phyloP scores from a whole-genome alignment of 371 early-diverging fungal genomes.

The Mortierella sp. region DNA sequence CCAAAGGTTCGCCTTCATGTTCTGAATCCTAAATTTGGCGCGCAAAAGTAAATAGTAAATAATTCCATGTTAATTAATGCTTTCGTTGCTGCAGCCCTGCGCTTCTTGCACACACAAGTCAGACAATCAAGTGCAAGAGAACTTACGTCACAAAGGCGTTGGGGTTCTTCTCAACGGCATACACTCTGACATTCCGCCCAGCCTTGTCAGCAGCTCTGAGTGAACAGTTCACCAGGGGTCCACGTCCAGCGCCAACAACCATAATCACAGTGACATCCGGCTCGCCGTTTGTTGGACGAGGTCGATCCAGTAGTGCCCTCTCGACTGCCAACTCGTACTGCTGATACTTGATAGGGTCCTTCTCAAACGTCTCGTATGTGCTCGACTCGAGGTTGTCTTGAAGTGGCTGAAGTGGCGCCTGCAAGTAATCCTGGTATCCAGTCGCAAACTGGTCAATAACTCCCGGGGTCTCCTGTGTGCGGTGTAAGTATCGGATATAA shows the following conservation, averaged over 20 bases:
- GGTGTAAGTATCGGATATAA: slow-evolving; percentile 78
- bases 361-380: slow-evolving; percentile 95
- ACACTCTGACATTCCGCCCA: slow-evolving; percentile 73
- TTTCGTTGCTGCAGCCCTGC: no score
- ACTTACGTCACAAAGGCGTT: slow-evolving; percentile 91
- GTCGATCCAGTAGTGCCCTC: slow-evolving; percentile 41
- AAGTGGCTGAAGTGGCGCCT: slow-evolving; percentile 91
- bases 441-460: slow-evolving; percentile 80
- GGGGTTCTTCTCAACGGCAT: slow-evolving; percentile 96
- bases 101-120: no score
- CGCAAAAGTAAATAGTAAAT: not conserved
- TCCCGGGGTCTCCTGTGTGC: slow-evolving; percentile 71
- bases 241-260: slow-evolving; percentile 88
- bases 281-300: slow-evolving; percentile 23
- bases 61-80: not conserved
- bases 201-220: slow-evolving; percentile 82
- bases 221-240: slow-evolving; percentile 87
- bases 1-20: slow-evolving; percentile 84
- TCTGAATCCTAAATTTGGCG: slow-evolving; percentile 70
- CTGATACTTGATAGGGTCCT: slow-evolving; percentile 92
- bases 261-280: slow-evolving; percentile 77
- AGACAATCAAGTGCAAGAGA: not conserved
- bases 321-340: slow-evolving; percentile 84
- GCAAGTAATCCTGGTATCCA: slow-evolving; percentile 91
- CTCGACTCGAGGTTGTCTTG: slow-evolving; percentile 94